Evolutionary conservation across 305 asterid genomes (phyloP), one percentile per base, ranked within the genome.

Genomic region (Rubia tinctorum): DNA sequence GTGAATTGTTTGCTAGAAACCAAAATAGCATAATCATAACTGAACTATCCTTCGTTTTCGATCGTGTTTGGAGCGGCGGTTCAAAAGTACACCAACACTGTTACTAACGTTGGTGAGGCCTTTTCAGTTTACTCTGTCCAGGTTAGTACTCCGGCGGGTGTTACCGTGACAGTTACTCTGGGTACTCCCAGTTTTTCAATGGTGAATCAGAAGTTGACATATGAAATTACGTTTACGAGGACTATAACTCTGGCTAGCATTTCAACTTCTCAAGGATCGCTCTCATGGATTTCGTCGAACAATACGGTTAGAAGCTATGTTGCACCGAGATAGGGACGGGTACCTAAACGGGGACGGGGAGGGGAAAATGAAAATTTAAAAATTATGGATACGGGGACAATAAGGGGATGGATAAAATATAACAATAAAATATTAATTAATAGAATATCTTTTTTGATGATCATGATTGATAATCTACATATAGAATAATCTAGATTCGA

Each of bases 1-100:
- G 80, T 82, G 53, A 79, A 75, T 17, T 83, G 91, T 30, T 72
- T 69, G 2, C 43, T 23, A 6, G 76, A 78, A 70, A 53, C 74
- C 2, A 70, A 65, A 61, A 85, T 85, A 30, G 39, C 75, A 0
- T 84, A 88, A 37, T 68, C 83, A 2, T 82, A 86, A 17, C 61
- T 84, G 14, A 86, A 88, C n/a, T 82, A 86, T 79, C 90, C 89
- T 22, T 86, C 89, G 1, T 86, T 88, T 71, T 77, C 84, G 0
- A 18, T 86, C 0, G 0, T 40, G 5, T 67, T 80, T 12, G 78
- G 80, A 17, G 8, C 80, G 1, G 6, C 3, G 20, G 66, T 65
- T 62, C 86, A 88, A 22, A 80, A 59, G 12, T 84, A 78, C 37
- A 75, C 87, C 4, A 80, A 86, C 65, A 88, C 82, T 1, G 86